Base-by-base conservation (phyloP, 768 basidiomycete genomes). In the Coprinopsis marcescibilis region DNA sequence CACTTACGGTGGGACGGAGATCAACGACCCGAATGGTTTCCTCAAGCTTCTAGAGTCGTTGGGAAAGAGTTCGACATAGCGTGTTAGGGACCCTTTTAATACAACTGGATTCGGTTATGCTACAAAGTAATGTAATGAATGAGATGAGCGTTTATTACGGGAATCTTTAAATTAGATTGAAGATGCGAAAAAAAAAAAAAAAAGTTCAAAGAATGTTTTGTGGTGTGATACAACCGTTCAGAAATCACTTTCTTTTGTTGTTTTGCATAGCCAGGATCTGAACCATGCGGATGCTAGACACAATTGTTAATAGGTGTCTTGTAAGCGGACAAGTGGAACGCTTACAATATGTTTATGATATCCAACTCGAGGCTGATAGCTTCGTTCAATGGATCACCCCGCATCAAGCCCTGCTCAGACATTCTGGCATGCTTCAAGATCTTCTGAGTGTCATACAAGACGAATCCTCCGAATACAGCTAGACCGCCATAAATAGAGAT, bases 1-100 rank as follows among this genome's bases (percentile, higher is more conserved):
- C 36, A 87, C 89, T 27, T 99, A 99, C 62, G 96, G 96, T 14
- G 89, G 90, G 15, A 98, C 95, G 14, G 96, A 98, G 61, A 93
- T 99, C 32, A 59, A 96, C 39, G 87, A 91, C 56, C 96, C 96
- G 4, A 81, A 77, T 60, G 81, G 82, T 38, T 98, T 99, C 60
- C 73, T 98, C 15, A 66, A 71, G 25, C 72, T 85, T 23, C 63
- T 98, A 55, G 81, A 80, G 43, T 73, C 69, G 33, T 65, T 91
- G 14, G 85, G 85, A 1, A 78, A 73, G 55, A 62, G 60, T n/a
- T 41, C 55, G 40, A 46, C 38, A 37, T 56, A 27, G 30, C 10
- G 8, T 32, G 10, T 8, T 32, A n/a, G 8, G 30, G 30, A 37
- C 7, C 11, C 11, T 11, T 11, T 24, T 37, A 33, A 44, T 20